Percentiles rank a stretch among this genome's conserved stretches.
Conservation (phyloP, 176 grass and related monocot species). For the Areca catechu region DNA sequence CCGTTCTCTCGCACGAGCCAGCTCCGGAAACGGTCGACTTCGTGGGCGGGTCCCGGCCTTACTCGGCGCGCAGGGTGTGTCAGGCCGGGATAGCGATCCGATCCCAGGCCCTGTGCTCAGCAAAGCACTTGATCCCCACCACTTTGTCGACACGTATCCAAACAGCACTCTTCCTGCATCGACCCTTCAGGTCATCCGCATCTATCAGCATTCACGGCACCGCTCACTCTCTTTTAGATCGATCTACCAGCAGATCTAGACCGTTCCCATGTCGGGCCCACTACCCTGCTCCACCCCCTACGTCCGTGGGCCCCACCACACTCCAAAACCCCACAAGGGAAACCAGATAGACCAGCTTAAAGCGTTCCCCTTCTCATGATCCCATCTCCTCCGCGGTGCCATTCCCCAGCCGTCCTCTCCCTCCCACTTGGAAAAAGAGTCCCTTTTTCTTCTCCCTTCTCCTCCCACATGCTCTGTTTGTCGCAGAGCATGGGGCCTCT, state of each 20-base stretch:
- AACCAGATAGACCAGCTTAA: too few relatives aligned
- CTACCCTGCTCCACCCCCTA: constrained; percentile 15
- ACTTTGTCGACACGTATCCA: background rate
- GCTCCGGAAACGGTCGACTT: constrained; percentile 1
- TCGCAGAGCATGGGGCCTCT: constrained; percentile 29
- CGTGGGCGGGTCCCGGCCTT: background rate
- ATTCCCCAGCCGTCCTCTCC: too few relatives aligned
- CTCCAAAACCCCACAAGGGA: too few relatives aligned
- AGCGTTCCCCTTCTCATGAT: too few relatives aligned
- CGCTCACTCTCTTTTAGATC: too few relatives aligned
- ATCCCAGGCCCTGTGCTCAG: background rate
- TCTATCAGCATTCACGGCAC: too few relatives aligned
- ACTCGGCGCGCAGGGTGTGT: constrained; percentile 1
- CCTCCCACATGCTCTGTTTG: constrained; percentile 22
- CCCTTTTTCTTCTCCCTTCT: too few relatives aligned
- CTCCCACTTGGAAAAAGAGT: too few relatives aligned
- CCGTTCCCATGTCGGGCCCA: constrained; percentile 14
- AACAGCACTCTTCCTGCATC: too few relatives aligned
- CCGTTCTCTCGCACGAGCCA: too few relatives aligned
- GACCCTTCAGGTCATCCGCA: too few relatives aligned
- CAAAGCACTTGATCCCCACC: background rate
- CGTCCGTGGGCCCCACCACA: background rate
- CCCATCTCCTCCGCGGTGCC: too few relatives aligned
- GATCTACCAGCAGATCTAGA: background rate
- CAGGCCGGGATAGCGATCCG: background rate